phyloP scores from a whole-genome alignment of 2,329 filamentous ascomycete species.

The Fusarium veterinarium region DNA sequence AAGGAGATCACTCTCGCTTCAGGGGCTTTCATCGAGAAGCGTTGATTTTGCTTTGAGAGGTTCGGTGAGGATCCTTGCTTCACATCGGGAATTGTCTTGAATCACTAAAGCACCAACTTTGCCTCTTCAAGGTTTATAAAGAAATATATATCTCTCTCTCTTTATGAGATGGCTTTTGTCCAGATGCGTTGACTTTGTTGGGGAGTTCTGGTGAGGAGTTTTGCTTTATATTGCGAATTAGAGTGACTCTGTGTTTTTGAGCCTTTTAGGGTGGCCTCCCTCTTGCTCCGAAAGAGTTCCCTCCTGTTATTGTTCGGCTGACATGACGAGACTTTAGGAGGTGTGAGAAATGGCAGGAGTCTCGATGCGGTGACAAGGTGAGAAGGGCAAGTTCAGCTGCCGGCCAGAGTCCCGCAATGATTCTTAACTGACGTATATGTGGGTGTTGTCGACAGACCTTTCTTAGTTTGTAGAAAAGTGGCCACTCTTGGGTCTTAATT shows the following conservation, averaged over 20 bases:
- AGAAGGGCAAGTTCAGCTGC: neutral
- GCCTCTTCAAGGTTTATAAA: conserved; percentile 1
- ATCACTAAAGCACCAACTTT: neutral
- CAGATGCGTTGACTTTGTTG: no score
- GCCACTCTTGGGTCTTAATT: no score
- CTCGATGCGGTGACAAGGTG: neutral
- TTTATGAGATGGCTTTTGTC: no score
- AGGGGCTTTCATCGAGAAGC: no score
- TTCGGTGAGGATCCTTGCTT: neutral
- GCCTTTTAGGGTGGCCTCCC: neutral
- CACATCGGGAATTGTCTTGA: neutral
- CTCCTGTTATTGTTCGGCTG: neutral
- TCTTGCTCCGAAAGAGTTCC: neutral
- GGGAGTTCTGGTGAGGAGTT: no score
- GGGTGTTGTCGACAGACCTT: no score
- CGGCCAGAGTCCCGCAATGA: neutral
- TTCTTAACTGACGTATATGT: no score
- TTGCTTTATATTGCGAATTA: no score
- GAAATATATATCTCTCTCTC: conserved; percentile 14
- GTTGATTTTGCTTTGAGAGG: conserved; percentile 3
- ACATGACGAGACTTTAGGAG: neutral
- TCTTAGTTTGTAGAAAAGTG: no score
- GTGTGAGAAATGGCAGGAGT: neutral
- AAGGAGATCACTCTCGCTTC: no score
- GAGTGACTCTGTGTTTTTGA: neutral